Evolutionary conservation across 257 asterid genomes (phyloP), one percentile per base, ranked within the genome.

Genomic region (Datura wrightii): DNA sequence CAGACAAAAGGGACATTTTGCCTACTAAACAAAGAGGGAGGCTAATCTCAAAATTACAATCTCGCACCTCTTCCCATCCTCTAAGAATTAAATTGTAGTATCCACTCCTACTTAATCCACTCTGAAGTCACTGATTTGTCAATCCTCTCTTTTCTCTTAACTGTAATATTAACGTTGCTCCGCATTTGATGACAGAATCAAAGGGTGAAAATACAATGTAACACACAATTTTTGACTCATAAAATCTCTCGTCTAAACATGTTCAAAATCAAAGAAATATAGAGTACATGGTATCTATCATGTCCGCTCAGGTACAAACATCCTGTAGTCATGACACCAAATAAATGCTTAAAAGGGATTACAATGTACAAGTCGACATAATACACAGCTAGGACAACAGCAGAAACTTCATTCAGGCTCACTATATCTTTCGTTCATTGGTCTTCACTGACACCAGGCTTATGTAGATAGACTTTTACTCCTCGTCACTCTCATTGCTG

Each of bases 401-500:
- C 34, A 78, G 82, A 52, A 78, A 52, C 13, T 31, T 37, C 31
- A 15, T 52, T 52, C 48, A 52, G 81, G 5, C 19, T 76, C 62
- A 31, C 34, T 14, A 52, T 78, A 52, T 78, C 82, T 78, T 13
- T 8, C 63, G 31, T 52, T 3, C 82, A 31, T 52, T 15, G n/a
- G 63, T 78, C 82, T 78, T 78, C 82, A 52, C 9, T 5, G 19
- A 52, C 62, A 78, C 46, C 63, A 52, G 60, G 44, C 62, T 76
- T 76, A 63, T 7, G 46, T 13, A 31, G 82, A 62, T 84, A 65
- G 66, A 41, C 79, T 59, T 54, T 87, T 91, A 93, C 67, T 92
- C 98, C 80, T 93, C 99, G 37, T 96, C 99, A 71, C 98, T 96
- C 44, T 92, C 97, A 37, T 92, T 86, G 85, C 88, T 82, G 81